Conservation (phyloP, 108 stramenopile species). For the Skeletonema grethae region DNA sequence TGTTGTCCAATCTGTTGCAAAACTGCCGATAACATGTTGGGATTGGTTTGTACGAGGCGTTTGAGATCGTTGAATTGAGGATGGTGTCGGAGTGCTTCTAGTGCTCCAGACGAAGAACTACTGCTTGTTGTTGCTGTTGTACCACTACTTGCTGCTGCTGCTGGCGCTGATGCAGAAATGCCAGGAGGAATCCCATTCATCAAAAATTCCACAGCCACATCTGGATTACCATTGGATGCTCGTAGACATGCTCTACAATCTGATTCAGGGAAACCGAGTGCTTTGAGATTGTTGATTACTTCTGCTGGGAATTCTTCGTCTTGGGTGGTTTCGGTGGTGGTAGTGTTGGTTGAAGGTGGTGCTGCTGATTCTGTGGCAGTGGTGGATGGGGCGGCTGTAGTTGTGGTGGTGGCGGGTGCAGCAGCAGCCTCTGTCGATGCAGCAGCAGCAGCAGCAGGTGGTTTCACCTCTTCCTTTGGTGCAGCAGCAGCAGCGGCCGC, state of each 20-base stretch:
- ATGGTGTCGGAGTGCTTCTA: conserved; percentile 88
- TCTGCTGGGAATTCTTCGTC: conserved; percentile 64
- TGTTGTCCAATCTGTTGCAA: conserved; percentile 91
- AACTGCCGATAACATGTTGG: conserved; percentile 84
- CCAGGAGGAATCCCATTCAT: conserved; percentile 96
- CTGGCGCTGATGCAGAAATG: conserved; percentile 26
- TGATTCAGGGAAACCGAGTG: conserved; percentile 86
- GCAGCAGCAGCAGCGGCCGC: not conserved
- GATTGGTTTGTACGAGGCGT: conserved; percentile 92
- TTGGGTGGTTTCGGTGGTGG: too few relatives aligned
- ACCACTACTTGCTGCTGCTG: too few relatives aligned
- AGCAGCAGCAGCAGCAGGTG: conserved; percentile 10
- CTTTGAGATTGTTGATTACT: conserved; percentile 74
- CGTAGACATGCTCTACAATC: conserved; percentile 88
- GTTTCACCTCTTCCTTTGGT: too few relatives aligned
- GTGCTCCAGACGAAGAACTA: conserved; percentile 35
- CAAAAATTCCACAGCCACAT: conserved; percentile 96
- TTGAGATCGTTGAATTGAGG: conserved; percentile 94
- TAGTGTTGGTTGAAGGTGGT: conserved; percentile 40
- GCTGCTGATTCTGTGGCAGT: conserved; percentile 50
- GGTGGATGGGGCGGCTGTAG: conserved; percentile 35
- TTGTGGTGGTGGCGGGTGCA: conserved; percentile 25
- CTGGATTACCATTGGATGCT: conserved; percentile 93
- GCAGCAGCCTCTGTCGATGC: conserved; percentile 46
- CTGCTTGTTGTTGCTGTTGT: not conserved